Evolutionary conservation across 345 rosid species (phyloP), one percentile per base, ranked within the genome.

Genomic region (Eucalyptus decipiens): DNA sequence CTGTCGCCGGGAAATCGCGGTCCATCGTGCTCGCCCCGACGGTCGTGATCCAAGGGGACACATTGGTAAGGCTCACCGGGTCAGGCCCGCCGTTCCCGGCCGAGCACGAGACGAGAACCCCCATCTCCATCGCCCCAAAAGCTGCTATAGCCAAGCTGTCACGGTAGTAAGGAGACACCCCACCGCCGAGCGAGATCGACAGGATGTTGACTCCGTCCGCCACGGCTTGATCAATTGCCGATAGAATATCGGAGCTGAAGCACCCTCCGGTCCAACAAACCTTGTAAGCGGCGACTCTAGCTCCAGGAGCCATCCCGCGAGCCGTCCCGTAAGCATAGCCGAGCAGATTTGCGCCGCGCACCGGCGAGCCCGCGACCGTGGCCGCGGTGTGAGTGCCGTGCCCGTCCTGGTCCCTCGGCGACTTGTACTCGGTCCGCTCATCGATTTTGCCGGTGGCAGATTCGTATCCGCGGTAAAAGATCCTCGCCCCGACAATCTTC

Each of bases 341-440:
- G 3, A 95, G 89, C 65, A 97, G 94, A 76, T 93, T 94, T 5
- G 97, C 97, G 26, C 94, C 95, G 0, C 21, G 91, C 6, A 97
- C 98, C 1, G 95, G 93, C 40, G 94, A 91, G 15, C 98, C 98
- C 37, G 95, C 97, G 13, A 96, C 96, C 4, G 96, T 97, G 2
- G 96, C 96, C 43, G 99, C 95, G 9, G 99, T 96, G 90, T 96
- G 97, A 87, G 99, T 95, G 6, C 99, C 97, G 58, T 97, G 99
- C 80, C 97, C 98, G n/a, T 94, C 95, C 89, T 89, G 90, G 88
- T 97, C 99, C 89, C 98, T 92, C 3, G 98, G 94, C 42, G 98
- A 95, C 87, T 92, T 95, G 62, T 94, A 96, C 91, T 98, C 99
- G 1, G 87, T 88, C 93, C 92, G 92, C 90, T 92, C 90, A 12